phyloP scores from a whole-genome alignment of 2,329 filamentous ascomycete genomes.

The Madurella mycetomatis region DNA sequence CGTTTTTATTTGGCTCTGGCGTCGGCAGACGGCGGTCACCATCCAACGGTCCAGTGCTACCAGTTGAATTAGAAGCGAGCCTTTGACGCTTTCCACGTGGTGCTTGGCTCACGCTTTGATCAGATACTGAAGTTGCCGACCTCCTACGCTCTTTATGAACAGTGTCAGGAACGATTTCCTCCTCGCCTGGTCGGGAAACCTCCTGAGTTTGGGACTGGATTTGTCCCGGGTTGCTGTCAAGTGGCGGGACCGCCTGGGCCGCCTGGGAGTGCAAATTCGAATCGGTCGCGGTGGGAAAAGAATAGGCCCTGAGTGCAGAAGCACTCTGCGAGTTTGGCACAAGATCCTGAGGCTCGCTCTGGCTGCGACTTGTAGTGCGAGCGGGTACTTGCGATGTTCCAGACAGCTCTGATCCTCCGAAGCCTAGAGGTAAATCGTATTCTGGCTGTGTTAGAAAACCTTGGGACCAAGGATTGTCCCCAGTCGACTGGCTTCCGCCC shows the following conservation, averaged over 20 bases:
- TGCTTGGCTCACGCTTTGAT: not conserved
- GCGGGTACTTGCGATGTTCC: not conserved
- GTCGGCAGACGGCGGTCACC: not conserved
- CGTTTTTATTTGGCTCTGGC: not conserved
- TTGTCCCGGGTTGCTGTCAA: conserved; percentile 1
- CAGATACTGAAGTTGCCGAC: not conserved
- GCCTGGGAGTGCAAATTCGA: conserved; percentile 6
- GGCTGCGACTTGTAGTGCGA: not conserved
- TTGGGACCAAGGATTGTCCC: conserved; percentile 2
- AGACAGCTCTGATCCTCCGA: not conserved
- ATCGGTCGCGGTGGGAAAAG: conserved; percentile 2
- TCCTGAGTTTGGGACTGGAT: conserved; percentile 15
- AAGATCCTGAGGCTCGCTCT: not conserved
- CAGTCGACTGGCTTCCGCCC: not conserved
- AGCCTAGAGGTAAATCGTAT: not conserved
- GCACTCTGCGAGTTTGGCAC: not conserved
- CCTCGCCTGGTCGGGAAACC: not conserved
- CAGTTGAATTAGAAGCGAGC: not conserved
- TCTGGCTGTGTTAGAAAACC: conserved; percentile 19
- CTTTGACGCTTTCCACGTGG: not conserved
- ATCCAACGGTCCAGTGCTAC: not conserved
- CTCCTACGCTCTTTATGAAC: conserved; percentile 2
- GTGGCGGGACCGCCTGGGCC: conserved; percentile 14
- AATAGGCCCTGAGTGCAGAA: not conserved
- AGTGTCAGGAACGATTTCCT: conserved; percentile 11